Base-by-base conservation (phyloP, 805 yeast genomes). In the Wickerhamiella kurtzmanii region DNA sequence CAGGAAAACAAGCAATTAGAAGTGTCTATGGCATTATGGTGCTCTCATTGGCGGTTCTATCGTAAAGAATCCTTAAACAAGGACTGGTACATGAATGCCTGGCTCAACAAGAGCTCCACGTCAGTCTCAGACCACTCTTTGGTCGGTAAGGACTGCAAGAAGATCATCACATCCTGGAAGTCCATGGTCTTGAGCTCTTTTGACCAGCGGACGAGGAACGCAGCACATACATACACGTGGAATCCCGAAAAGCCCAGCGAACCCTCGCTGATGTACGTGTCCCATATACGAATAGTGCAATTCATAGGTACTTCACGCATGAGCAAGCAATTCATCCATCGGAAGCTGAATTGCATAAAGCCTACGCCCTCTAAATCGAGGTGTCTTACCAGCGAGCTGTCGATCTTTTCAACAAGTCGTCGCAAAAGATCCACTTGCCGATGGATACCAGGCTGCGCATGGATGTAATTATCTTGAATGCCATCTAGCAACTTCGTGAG, bases 241-340 rank as follows among this genome's bases (percentile, higher is more conserved):
- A 92, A 92, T 58, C 80, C 86, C 56, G 83, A 84, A 60, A 92
- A 86, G 2, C 95, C 95, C 41, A 73, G 72, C 15, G 71, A 53
- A 3, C 73, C 75, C 50, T 69, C 73, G 2, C 72, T 62, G 53
- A 77, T 60, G 62, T 92, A 92, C 0, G 98, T 88, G 60, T 92
- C 98, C 97, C 98, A 92, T 95, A 92, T 89, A 48, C 98, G 72
- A 19, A 88, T 79, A 3, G 88, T 82, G 50, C 85, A 75, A 25
- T 69, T 68, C 58, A 92, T 77, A 38, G 80, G 77, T 41, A 92
- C 71, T 58, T 92, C 98, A 54, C 98, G 76, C 98, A 92, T 92
- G 44, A 92, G 68, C 58, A 92, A 68, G 67, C 98, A 92, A 65
- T 92, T 92, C 97, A 92, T 92, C 98, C 98, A 92, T 55, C 98